Percentiles rank a stretch among this genome's conserved stretches.
These are phyloP conservation scores for Crithidia thermophila DNA, from an alignment of 208 protist species.

Conservation along the genomic window DNA sequence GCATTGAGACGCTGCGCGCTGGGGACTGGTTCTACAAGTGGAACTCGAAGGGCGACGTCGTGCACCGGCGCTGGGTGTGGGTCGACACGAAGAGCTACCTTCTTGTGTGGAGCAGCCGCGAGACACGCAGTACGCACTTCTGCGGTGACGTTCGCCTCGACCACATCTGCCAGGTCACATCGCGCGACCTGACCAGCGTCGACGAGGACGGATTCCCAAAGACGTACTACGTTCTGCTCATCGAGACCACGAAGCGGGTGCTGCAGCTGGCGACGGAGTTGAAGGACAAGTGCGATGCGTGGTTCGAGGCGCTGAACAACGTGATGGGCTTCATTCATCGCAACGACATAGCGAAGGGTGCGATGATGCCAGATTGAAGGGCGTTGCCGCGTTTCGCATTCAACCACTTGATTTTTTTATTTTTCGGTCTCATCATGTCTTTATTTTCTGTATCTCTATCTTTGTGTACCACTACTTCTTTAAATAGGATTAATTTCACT, in stretches of 20 bases:
- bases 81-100: constrained; percentile 74
- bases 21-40: constrained; percentile 92
- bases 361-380: constrained; percentile 42
- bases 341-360: constrained; percentile 45
- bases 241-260: constrained; percentile 65
- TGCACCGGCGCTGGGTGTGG: constrained; percentile 79
- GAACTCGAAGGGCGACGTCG: constrained; percentile 42
- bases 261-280: constrained; percentile 80
- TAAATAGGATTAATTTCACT: too few relatives aligned
- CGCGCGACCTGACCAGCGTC: constrained; percentile 47
- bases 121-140: constrained; percentile 65
- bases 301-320: constrained; percentile 84
- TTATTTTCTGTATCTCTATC: too few relatives aligned
- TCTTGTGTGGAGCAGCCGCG: constrained; percentile 71
- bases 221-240: constrained; percentile 74
- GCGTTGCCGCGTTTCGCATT: too few relatives aligned
- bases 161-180: constrained; percentile 61
- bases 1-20: constrained; percentile 54
- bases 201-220: constrained; percentile 54
- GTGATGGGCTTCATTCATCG: constrained; percentile 70
- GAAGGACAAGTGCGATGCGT: constrained; percentile 68
- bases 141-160: constrained; percentile 64
- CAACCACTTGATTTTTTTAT: too few relatives aligned
- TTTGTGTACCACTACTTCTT: too few relatives aligned
- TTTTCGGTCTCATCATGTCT: too few relatives aligned